Base-by-base conservation (phyloP, 768 basidiomycete species). In the Rhizopogon rudus region DNA sequence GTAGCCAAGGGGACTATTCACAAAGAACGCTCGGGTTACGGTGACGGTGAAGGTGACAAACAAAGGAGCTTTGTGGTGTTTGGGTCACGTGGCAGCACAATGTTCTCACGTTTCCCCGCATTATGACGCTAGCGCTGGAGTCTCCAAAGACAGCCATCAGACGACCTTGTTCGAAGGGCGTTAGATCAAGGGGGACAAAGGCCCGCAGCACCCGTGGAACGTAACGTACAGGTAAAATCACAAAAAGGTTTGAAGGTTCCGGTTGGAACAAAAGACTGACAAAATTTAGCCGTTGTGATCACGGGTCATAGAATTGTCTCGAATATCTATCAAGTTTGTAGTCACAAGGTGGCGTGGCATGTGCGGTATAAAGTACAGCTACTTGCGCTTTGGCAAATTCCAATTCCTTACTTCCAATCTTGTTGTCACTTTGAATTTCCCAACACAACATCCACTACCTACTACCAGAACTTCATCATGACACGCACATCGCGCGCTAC, bases 401-500 rank as follows among this genome's bases (percentile, higher is more conserved):
- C 20, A 12, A 9, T 17, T 54, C 31, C 17, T 10, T 41, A 57
- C 31, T 25, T 57, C 28, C 29, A 28, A 50, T 29, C 25, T 29
- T 28, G 28, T 45, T 22, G 25, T 29, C 28, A 8, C 40, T 6
- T 40, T 25, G 4, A 4, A 4, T 25, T 25, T 29, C 41, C 37
- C 22, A 51, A 25, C 40, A 37, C 51, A 9, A 49, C 46, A 25
- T 25, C 25, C 14, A 49, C 20, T 20, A 53, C 40, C 33, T 16
- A 29, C 51, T 28, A 13, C 28, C 41, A 40, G 22, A 41, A 53
- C 10, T 6, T 33, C 63, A 43, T 17, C 55, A 51, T 92, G 89
- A 91, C 89, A 56, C 88, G 90, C 64, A 92, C 90, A 51, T 84
- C 78, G 60, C 88, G 90, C 63, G 77, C 89, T 54, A 65, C 80